Base-by-base conservation (phyloP, 768 basidiomycete genomes). In the Mycena capillaripes region DNA sequence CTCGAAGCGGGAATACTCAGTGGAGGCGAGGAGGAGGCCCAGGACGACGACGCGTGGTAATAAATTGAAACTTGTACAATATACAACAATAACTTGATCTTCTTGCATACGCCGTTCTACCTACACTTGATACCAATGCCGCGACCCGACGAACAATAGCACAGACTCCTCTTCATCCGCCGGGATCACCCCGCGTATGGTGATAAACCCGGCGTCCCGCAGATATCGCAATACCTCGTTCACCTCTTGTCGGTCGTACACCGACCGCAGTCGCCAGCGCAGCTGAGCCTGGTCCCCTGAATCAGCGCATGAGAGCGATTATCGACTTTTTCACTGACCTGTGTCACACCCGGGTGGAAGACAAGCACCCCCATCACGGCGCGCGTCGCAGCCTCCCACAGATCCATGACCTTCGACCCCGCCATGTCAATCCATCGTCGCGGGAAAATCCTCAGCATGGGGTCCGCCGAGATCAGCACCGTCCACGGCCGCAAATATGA, bases 201-300 rank as follows among this genome's bases (percentile, higher is more conserved):
- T 72, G 81, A 93, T 66, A 68, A 84, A 87, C 11, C 89, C 87
- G 34, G 90, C 89, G n/a, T 86, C 86, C 25, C 81, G 78, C 59
- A 95, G 80, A 64, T 86, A 86, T 17, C 82, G 80, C 55, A 94
- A 77, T 25, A 92, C 70, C n/a, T 95, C 94, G 57, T 85, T 81
- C 29, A 93, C 82, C 78, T 95, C 95, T 73, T 92, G 92, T 66
- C 91, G 86, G 78, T 96, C 94, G 74, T 95, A 95, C 25, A 92
- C 89, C 19, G 88, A 83, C 72, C 90, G 85, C 68, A 96, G 82
- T 56, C 93, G 85, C 92, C 92, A 94, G 61, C 89, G 86, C 65
- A 95, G 82, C 77, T 95, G 93, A 16, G 84, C 83, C 94, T 95
- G 71, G 19, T 59, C 69, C 67, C 53, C 74, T 53, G 61, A 32